Percentiles rank a stretch among this genome's conserved stretches.
These are phyloP conservation scores for Haplographium delicatum DNA, from an alignment of 495 filamentous ascomycete genomes.

Conservation along the genomic window DNA sequence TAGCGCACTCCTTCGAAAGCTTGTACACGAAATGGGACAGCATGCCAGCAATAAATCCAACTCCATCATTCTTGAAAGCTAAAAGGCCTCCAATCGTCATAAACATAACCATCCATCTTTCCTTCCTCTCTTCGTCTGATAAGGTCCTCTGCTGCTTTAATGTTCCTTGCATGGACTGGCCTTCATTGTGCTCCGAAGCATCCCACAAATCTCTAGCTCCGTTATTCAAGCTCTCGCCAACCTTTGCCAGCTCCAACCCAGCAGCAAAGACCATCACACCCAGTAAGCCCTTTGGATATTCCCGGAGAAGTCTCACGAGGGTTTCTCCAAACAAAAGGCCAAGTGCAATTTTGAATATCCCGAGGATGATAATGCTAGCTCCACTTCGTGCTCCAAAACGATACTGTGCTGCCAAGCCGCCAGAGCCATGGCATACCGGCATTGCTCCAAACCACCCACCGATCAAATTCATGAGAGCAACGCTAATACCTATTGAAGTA, in stretches of 20 bases:
- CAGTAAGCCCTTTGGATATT: slow-evolving; percentile 68
- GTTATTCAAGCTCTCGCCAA: slow-evolving; percentile 75
- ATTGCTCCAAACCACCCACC: slow-evolving; percentile 91
- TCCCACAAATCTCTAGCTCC: slow-evolving; percentile 57
- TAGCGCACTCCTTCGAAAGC: slow-evolving; percentile 22
- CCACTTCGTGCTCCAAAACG: slow-evolving; percentile 88
- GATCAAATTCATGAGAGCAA: slow-evolving; percentile 74
- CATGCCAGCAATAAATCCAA: slow-evolving; percentile 81
- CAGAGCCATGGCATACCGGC: slow-evolving; percentile 93
- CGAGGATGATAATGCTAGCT: slow-evolving; percentile 73
- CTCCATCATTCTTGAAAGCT: slow-evolving; percentile 83
- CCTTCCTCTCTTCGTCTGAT: slow-evolving; percentile 56
- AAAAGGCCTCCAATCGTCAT: slow-evolving; percentile 65
- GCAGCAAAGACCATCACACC: slow-evolving; percentile 87
- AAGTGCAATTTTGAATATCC: slow-evolving; percentile 66
- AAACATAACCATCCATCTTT: slow-evolving; percentile 82
- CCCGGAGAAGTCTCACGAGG: slow-evolving; percentile 57
- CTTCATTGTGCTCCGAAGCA: slow-evolving; percentile 31
- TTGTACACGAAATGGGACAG: slow-evolving; percentile 56
- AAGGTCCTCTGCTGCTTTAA: slow-evolving; percentile 30
- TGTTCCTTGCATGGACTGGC: neutral
- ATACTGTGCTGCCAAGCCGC: slow-evolving; percentile 83
- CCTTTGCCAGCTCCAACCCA: slow-evolving; percentile 77
- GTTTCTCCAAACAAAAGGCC: slow-evolving; percentile 68
- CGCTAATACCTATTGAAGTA: slow-evolving; percentile 72